These are phyloP conservation scores for Talaromyces amestolkiae DNA, from an alignment of 2,329 filamentous ascomycete species.

Conservation along the genomic window DNA sequence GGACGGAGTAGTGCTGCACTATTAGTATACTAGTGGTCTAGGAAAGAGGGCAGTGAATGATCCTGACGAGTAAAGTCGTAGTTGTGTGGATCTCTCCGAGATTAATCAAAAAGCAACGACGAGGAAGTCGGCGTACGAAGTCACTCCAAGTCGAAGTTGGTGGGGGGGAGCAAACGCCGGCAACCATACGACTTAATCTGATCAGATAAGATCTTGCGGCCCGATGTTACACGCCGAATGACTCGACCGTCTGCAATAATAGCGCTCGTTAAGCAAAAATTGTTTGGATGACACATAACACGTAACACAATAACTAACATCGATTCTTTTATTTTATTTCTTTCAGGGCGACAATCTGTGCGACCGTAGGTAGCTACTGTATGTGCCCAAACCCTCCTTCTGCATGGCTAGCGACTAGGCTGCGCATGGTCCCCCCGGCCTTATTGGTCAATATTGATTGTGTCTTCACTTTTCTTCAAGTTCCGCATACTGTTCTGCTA, in stretches of 20 bases:
- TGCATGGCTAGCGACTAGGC: background rate
- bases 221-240: background rate
- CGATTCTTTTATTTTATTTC: background rate
- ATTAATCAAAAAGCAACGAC: background rate
- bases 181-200: background rate
- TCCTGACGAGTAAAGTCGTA: background rate
- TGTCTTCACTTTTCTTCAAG: background rate
- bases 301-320: background rate
- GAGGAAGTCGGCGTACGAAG: background rate
- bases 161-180: background rate
- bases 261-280: background rate
- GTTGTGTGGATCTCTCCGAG: background rate
- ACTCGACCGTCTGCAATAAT: background rate
- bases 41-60: background rate
- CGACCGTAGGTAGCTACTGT: background rate
- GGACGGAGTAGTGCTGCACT: background rate
- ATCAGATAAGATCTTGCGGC: conserved; percentile 16
- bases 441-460: background rate
- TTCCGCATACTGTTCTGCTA: too few relatives aligned
- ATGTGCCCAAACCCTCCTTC: background rate
- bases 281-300: background rate
- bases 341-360: background rate
- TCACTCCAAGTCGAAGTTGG: background rate
- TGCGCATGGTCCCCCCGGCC: background rate
- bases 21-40: background rate